These are phyloP conservation scores for Sherardia arvensis DNA, from an alignment of 257 asterid species.

Conservation along the genomic window DNA sequence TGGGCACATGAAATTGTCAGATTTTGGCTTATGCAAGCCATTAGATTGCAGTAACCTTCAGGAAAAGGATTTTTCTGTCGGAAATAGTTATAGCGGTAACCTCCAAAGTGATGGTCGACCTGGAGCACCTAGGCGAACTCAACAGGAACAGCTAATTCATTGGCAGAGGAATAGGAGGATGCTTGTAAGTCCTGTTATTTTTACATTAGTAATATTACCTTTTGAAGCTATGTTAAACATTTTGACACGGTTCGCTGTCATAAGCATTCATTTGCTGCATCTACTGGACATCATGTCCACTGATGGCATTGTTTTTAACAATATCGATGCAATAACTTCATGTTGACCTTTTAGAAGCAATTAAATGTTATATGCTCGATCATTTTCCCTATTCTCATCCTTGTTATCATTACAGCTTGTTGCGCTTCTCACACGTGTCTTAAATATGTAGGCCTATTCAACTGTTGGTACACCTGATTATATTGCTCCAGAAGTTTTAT, in stretches of 20 bases:
- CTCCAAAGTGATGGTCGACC: slow-evolving; percentile 95
- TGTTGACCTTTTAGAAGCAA: neutral
- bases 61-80: slow-evolving; percentile 81
- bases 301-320: neutral
- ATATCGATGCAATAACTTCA: neutral
- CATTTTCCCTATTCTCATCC: neutral
- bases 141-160: slow-evolving; percentile 90
- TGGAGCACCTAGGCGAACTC: slow-evolving; percentile 73
- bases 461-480: slow-evolving; percentile 99
- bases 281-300: neutral
- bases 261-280: neutral
- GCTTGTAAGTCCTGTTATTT: slow-evolving; percentile 53
- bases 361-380: neutral
- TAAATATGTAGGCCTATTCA: slow-evolving; percentile 73
- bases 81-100: slow-evolving; percentile 62
- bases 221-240: neutral
- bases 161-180: slow-evolving; percentile 95
- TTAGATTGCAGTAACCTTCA: slow-evolving; percentile 88
- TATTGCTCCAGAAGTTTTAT: slow-evolving; percentile 92
- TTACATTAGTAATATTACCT: neutral
- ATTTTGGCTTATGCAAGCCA: slow-evolving; percentile 94
- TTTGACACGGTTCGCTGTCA: no score
- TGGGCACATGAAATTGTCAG: slow-evolving; percentile 95
- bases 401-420: neutral
- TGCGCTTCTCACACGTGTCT: neutral